A percentile compares a stretch with the other conserved stretches of the same genome.
Conservation (phyloP, 2,329 filamentous ascomycete genomes). For the Malbranchea zuffiana region DNA sequence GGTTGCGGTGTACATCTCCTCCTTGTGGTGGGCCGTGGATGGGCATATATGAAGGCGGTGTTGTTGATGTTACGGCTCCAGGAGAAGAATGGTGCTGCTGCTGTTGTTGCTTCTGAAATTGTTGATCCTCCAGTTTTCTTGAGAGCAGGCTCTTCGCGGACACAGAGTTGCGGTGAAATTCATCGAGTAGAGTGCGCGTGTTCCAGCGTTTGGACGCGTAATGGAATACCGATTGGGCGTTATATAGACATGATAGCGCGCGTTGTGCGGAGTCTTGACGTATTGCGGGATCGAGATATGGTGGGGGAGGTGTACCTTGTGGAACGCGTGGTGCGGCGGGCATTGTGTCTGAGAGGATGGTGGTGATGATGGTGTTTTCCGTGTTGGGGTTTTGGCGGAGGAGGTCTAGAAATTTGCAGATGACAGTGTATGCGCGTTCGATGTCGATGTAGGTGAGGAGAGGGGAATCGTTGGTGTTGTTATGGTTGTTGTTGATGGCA, state of each 20-base stretch:
- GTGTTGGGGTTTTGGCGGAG: conserved; percentile 27
- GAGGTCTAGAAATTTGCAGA: conserved; percentile 46
- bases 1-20: too few relatives aligned
- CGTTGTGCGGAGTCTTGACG: conserved; percentile 27
- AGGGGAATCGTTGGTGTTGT: conserved; percentile 44
- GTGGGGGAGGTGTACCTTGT: conserved; percentile 25
- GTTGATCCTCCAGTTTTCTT: conserved; percentile 1
- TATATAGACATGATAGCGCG: conserved; percentile 24
- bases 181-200: conserved; percentile 20
- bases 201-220: conserved; percentile 29
- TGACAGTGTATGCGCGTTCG: conserved; percentile 65
- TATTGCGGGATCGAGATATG: conserved; percentile 25
- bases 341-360: too few relatives aligned
- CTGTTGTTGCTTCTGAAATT: background rate
- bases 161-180: conserved; percentile 25
- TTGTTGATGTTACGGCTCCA: too few relatives aligned
- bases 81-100: background rate
- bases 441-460: conserved; percentile 83
- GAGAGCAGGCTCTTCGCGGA: conserved; percentile 20
- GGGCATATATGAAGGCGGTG: too few relatives aligned
- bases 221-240: conserved; percentile 25
- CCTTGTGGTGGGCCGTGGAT: too few relatives aligned
- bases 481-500: conserved; percentile 48
- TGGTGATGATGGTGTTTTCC: too few relatives aligned
- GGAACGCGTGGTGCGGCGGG: conserved; percentile 20